These are phyloP conservation scores for Leccinum variabile DNA, from an alignment of 1,284 basidiomycete genomes.

Conservation along the genomic window DNA sequence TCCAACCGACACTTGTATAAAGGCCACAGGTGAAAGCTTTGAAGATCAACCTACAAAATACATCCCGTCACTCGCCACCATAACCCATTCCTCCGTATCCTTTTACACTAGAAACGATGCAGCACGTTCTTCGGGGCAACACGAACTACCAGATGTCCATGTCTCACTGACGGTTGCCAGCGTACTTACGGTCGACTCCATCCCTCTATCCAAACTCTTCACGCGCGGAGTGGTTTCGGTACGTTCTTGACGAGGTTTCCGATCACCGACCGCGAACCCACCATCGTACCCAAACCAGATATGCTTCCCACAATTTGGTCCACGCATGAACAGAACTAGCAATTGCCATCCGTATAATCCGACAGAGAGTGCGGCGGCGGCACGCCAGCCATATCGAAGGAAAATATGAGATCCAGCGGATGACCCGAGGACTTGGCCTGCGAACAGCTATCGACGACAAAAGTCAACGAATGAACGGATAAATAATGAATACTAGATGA, in stretches of 20 bases:
- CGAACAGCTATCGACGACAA: slow-evolving; percentile 35
- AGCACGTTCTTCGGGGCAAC: slow-evolving; percentile 8
- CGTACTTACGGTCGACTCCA: neutral
- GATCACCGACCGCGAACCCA: slow-evolving; percentile 11
- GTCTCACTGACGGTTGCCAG: slow-evolving; percentile 9
- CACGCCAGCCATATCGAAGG: slow-evolving; percentile 50
- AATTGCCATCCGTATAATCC: slow-evolving; percentile 45
- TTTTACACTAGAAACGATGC: neutral
- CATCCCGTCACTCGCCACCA: neutral
- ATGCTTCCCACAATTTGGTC: slow-evolving; percentile 40
- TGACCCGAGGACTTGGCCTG: slow-evolving; percentile 54
- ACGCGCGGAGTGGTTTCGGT: neutral
- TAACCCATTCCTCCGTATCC: neutral
- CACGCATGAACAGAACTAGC: slow-evolving; percentile 42
- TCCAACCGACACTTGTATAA: neutral
- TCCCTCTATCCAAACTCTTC: neutral
- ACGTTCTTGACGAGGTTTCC: neutral
- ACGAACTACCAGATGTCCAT: slow-evolving; percentile 8
- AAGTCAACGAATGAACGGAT: neutral
- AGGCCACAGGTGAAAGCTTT: neutral
- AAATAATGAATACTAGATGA: neutral
- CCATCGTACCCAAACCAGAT: slow-evolving; percentile 33
- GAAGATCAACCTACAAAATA: slow-evolving; percentile 1
- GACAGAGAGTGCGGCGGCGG: slow-evolving; percentile 48
- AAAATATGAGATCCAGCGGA: slow-evolving; percentile 53